Evolutionary conservation across 2,329 filamentous ascomycete genomes (phyloP), one percentile per base, ranked within the genome.

Genomic region (Periconia digitata): DNA sequence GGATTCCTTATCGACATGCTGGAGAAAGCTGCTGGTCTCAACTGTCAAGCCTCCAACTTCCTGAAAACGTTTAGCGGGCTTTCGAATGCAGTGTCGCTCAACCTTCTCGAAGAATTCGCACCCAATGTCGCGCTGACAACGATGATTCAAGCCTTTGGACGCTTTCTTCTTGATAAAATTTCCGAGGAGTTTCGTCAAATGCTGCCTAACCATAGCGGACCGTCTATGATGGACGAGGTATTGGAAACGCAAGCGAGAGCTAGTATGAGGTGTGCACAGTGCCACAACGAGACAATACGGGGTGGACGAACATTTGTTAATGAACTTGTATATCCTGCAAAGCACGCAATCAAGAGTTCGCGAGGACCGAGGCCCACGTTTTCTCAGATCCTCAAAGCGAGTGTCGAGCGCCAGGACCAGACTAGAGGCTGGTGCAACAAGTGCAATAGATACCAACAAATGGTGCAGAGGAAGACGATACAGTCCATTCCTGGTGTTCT

Each of bases 1-100:
- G 94, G 94, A 1, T 99, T 94, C 67, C 77, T 99, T 8, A 95
- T 96, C 60, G 95, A 99, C 66, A 99, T 99, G 94, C 80, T 99
- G 20, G 89, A 97, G 62, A 99, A 97, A 69, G 94, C 94, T 2
- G 87, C 88, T 54, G 92, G 92, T 0, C 87, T 92, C 47, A 95
- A 95, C 50, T 99, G 94, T 59, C 94, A 99, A 67, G 94, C 94
- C 13, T 96, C 92, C 0, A 99, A 99, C 65, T 82, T 99, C 54
- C 76, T 97, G 24, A 95, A 94, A 70, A 89, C 91, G 0, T 85
- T 99, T 49, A 92, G 89, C 67, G 87, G 85, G 55, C 86, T 91
- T 53, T 85, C 89, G 2, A 89, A 92, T 76, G 85, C 85, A 80
- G 71, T 83, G 0, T 87, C 85, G 17, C 74, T 95, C 21, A 89